phyloP scores from a whole-genome alignment of 306 rosid species.

The Citrullus colocynthis region DNA sequence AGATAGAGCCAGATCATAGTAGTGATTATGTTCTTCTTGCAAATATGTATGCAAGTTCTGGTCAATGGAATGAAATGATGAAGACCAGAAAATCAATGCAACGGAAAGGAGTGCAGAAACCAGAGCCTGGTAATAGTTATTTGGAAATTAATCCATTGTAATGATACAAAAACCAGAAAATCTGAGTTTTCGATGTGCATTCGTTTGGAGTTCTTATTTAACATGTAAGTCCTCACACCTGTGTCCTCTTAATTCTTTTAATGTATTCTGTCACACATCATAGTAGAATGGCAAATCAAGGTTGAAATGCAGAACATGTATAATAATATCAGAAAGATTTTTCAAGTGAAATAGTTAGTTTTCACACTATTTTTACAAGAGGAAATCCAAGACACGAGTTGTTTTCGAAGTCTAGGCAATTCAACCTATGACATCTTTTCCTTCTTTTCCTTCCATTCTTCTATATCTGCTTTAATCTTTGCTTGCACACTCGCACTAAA shows the following conservation, averaged over 20 bases:
- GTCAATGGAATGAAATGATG: conserved; percentile 46
- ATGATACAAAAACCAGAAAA: not conserved
- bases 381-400: not conserved
- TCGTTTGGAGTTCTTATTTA: not conserved
- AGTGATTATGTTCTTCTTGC: conserved; percentile 71
- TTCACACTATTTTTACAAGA: not conserved
- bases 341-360: not conserved
- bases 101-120: conserved; percentile 34
- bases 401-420: not conserved
- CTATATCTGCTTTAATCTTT: conserved; percentile 35
- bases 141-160: conserved; percentile 16
- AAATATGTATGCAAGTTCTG: conserved; percentile 50
- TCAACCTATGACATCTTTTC: conserved; percentile 27
- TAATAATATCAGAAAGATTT: not conserved
- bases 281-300: not conserved
- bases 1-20: conserved; percentile 52
- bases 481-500: conserved; percentile 46
- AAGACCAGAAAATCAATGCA: conserved; percentile 37
- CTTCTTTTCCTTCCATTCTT: conserved; percentile 56
- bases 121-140: conserved; percentile 46
- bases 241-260: not conserved
- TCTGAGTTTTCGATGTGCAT: not conserved
- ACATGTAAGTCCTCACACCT: not conserved
- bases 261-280: not conserved
- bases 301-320: not conserved